A percentile compares a stretch with the other conserved stretches of the same genome.
phyloP scores from a whole-genome alignment of 2,329 filamentous ascomycete genomes.

The Cryphonectria nitschkei region DNA sequence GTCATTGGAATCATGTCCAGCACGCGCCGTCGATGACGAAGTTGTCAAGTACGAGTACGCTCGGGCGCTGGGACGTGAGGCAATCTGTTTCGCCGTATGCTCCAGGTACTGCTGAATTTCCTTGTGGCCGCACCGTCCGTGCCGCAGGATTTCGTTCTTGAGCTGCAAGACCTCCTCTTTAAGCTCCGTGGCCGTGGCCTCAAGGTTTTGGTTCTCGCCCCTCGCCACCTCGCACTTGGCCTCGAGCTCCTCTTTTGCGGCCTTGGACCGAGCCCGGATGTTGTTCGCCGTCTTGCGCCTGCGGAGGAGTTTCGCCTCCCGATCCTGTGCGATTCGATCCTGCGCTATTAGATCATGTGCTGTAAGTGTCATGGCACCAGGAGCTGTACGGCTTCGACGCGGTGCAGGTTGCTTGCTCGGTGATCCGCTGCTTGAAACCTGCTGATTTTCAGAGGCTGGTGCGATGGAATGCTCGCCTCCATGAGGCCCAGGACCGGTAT shows the following conservation, averaged over 20 bases:
- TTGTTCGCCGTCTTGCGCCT: constrained; percentile 38
- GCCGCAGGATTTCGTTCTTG: constrained; percentile 37
- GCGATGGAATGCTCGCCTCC: too few species aligned
- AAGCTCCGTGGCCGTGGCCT: constrained; percentile 31
- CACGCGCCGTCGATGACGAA: neutral
- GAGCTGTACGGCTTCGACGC: too few species aligned
- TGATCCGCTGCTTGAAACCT: neutral
- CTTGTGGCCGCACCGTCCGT: constrained; percentile 35
- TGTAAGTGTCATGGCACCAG: neutral
- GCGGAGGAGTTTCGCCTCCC: constrained; percentile 29
- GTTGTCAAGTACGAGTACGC: neutral
- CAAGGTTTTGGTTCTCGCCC: constrained; percentile 30
- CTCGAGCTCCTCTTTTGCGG: constrained; percentile 34
- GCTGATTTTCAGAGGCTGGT: neutral
- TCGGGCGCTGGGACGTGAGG: neutral
- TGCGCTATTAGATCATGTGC: neutral
- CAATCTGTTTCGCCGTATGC: constrained; percentile 31
- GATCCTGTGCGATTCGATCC: neutral
- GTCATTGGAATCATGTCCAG: neutral
- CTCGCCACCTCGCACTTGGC: constrained; percentile 31
- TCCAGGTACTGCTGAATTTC: constrained; percentile 37
- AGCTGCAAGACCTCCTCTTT: constrained; percentile 38
- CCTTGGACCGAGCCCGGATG: constrained; percentile 39
- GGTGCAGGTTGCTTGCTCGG: too few species aligned
- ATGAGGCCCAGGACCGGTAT: neutral